Conservation (phyloP, 352 stramenopile genomes). For the Phytopythium montanum region DNA sequence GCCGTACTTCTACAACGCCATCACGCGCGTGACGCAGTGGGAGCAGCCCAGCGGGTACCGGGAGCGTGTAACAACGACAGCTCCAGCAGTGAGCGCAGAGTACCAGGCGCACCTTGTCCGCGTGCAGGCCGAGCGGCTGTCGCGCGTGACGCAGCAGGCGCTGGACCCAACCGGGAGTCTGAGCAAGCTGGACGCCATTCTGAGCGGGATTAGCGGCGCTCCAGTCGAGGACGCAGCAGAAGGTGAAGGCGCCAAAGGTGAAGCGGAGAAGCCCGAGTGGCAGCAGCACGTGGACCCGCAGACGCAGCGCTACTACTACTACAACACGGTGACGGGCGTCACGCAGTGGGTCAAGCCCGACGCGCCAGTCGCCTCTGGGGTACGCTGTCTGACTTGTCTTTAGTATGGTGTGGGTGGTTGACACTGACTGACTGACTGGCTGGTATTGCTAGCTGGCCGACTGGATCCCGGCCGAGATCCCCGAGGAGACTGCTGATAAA, state of each 20-base stretch:
- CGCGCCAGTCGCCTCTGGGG: conserved; percentile 57
- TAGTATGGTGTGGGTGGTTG: neutral
- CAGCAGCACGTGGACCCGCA: conserved; percentile 84
- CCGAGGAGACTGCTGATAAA: conserved; percentile 14
- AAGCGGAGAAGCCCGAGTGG: conserved; percentile 48
- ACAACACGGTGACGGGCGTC: conserved; percentile 70
- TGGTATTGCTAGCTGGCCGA: conserved; percentile 50
- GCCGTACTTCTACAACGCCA: conserved; percentile 70
- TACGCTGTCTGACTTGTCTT: conserved; percentile 21
- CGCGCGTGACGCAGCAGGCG: conserved; percentile 53
- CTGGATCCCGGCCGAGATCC: conserved; percentile 65
- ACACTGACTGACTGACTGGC: neutral
- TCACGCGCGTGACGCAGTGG: conserved; percentile 68
- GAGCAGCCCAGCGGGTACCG: conserved; percentile 49
- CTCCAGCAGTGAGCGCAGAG: conserved; percentile 27
- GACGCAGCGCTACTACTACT: conserved; percentile 81
- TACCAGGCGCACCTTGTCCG: conserved; percentile 72
- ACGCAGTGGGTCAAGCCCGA: conserved; percentile 83
- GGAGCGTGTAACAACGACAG: conserved; percentile 19
- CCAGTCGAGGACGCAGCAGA: neutral
- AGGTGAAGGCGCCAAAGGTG: conserved; percentile 8
- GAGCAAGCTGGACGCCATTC: conserved; percentile 63
- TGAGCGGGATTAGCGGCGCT: conserved; percentile 45
- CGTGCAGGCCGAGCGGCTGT: conserved; percentile 41
- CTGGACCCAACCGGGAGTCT: conserved; percentile 71